phyloP scores from a whole-genome alignment of 2,329 filamentous ascomycete genomes.

The Thelonectria blattea region DNA sequence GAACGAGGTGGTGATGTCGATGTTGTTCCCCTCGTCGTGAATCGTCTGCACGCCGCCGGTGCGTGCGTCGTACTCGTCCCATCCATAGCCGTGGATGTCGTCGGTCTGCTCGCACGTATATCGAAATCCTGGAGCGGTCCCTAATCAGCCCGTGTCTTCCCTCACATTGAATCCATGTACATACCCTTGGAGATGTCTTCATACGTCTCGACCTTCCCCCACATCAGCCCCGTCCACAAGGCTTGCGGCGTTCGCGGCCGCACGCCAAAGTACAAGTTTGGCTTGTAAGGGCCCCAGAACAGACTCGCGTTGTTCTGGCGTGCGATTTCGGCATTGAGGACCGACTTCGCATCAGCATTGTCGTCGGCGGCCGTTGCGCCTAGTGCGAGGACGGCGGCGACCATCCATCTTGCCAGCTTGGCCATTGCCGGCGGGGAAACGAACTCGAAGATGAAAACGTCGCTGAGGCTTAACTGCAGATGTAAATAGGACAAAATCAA shows the following conservation, averaged over 20 bases:
- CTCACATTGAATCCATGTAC: conserved; percentile 38
- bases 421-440: conserved; percentile 38
- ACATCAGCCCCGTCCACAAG: conserved; percentile 83
- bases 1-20: conserved; percentile 93
- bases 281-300: conserved; percentile 94
- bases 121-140: conserved; percentile 68
- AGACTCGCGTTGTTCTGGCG: conserved; percentile 78
- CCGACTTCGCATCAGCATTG: conserved; percentile 36
- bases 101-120: conserved; percentile 97
- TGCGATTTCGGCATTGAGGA: conserved; percentile 56
- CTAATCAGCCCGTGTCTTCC: conserved; percentile 1
- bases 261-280: conserved; percentile 93
- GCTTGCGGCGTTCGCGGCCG: conserved; percentile 82
- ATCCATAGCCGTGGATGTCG: conserved; percentile 93
- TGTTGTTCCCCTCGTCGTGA: conserved; percentile 83
- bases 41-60: conserved; percentile 88
- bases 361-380: conserved; percentile 38
- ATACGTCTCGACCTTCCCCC: conserved; percentile 85
- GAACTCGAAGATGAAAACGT: not conserved
- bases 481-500: not conserved
- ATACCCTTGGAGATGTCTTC: conserved; percentile 75
- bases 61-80: conserved; percentile 95
- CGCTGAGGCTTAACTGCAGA: not conserved
- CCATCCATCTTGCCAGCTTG: conserved; percentile 41
- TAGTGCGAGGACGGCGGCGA: conserved; percentile 39